Evolutionary conservation across 805 yeast genomes (phyloP).

Genomic region (Diddensiella santjacobensis): DNA sequence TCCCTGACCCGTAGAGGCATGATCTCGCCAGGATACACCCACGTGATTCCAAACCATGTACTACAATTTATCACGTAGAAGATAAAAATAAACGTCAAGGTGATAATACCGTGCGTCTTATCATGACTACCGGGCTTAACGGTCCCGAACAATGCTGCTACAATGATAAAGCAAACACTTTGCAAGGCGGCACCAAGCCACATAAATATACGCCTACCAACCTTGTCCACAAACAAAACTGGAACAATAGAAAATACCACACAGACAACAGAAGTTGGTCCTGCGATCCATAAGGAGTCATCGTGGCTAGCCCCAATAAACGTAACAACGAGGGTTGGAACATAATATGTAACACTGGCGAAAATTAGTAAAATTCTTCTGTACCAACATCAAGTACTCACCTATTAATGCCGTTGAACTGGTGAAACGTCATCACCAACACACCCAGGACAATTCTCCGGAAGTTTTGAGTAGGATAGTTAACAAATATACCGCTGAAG

Average conservation of each 20-base stretch:
- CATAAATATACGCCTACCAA: conserved; percentile 71
- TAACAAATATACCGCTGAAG: conserved; percentile 18
- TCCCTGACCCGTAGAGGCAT: conserved; percentile 44
- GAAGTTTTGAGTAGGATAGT: conserved; percentile 41
- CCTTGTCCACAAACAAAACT: conserved; percentile 10
- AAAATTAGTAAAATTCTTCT: conserved; percentile 74
- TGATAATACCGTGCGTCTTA: conserved; percentile 11
- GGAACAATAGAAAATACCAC: conserved; percentile 70
- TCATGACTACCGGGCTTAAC: conserved; percentile 11
- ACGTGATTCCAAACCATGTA: conserved; percentile 10
- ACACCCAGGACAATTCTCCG: conserved; percentile 16
- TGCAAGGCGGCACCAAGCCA: conserved; percentile 68
- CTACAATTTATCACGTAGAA: conserved; percentile 77
- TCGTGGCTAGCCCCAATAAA: conserved; percentile 34
- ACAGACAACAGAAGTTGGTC: conserved; percentile 69
- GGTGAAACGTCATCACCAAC: conserved; percentile 15
- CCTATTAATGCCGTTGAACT: conserved; percentile 48
- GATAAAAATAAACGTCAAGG: conserved; percentile 42
- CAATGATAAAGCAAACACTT: conserved; percentile 53
- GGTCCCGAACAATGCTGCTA: conserved; percentile 51
- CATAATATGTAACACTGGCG: conserved; percentile 58
- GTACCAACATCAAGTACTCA: conserved; percentile 34
- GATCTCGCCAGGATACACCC: conserved; percentile 50
- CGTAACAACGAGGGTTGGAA: conserved; percentile 53
- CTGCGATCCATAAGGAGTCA: conserved; percentile 41